A percentile compares a stretch with the other conserved stretches of the same genome.
phyloP scores from a whole-genome alignment of 2,329 filamentous ascomycete genomes.

The Aaosphaeria pasadenensis region DNA sequence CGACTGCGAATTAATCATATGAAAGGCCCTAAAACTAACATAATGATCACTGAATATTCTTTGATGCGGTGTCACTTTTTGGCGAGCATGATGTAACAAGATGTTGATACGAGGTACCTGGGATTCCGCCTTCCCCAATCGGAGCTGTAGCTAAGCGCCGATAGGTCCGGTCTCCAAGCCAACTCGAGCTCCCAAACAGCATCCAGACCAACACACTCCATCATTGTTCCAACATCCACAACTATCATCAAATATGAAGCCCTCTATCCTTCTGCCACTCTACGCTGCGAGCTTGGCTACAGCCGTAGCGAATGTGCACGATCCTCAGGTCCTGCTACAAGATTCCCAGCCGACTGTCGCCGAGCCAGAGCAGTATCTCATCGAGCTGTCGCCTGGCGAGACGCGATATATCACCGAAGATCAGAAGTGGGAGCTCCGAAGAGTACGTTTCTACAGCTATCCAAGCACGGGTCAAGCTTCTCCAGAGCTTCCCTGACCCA shows the following conservation, averaged over 20 bases:
- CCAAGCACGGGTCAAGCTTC: background rate
- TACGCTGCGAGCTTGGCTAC: constrained; percentile 26
- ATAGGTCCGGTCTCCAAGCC: constrained; percentile 22
- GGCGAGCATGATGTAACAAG: no score
- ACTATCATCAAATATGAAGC: constrained; percentile 26
- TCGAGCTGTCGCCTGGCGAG: constrained; percentile 82
- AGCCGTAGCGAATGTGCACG: constrained; percentile 22
- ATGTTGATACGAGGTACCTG: no score
- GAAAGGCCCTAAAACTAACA: no score
- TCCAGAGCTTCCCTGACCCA: background rate
- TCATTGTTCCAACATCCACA: constrained; percentile 4
- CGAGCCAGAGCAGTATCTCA: constrained; percentile 49
- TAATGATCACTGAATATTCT: no score
- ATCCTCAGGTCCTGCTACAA: constrained; percentile 26
- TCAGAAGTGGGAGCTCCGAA: constrained; percentile 86
- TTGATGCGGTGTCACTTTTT: no score
- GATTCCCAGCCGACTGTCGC: constrained; percentile 22
- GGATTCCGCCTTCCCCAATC: constrained; percentile 4
- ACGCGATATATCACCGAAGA: constrained; percentile 88
- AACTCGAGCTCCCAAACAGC: constrained; percentile 7
- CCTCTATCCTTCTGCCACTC: constrained; percentile 29
- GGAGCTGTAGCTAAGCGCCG: background rate
- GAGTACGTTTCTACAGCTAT: constrained; percentile 54
- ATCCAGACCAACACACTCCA: constrained; percentile 5
- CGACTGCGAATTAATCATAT: no score